Percentiles rank a stretch among this genome's conserved stretches.
These are phyloP conservation scores for Trichomonascus vanleenenianus DNA, from an alignment of 805 yeast genomes.

Conservation along the genomic window DNA sequence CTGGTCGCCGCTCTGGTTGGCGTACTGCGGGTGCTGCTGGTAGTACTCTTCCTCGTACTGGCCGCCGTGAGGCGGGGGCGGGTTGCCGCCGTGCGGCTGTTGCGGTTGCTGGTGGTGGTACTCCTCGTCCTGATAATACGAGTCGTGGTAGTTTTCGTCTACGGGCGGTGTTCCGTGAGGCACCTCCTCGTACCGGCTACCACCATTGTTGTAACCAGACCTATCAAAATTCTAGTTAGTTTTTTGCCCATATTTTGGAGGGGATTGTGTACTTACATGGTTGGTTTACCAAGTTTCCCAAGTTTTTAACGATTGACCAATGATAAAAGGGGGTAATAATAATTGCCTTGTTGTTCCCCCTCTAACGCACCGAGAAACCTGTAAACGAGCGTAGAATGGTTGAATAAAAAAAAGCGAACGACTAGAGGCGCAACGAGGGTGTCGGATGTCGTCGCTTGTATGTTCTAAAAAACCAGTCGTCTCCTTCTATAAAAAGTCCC, in stretches of 20 bases:
- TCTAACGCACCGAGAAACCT: no score
- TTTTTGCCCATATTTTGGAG: not conserved
- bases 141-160: constrained; percentile 11
- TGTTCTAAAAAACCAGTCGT: no score
- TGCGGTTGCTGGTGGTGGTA: constrained; percentile 13
- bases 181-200: constrained; percentile 10
- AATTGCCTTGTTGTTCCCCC: no score
- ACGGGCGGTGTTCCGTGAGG: not conserved
- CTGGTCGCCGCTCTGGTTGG: constrained; percentile 28
- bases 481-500: no score
- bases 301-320: no score
- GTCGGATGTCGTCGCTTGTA: no score
- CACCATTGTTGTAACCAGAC: not conserved
- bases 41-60: constrained; percentile 20
- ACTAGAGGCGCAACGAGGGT: no score
- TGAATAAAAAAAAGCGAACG: no score
- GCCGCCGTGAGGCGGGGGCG: constrained; percentile 15
- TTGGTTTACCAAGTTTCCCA: no score
- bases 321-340: no score
- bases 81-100: constrained; percentile 18
- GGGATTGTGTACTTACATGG: no score
- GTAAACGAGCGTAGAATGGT: no score
- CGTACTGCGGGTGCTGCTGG: constrained; percentile 26
- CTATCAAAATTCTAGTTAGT: not conserved
- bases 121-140: constrained; percentile 20